A percentile compares a stretch with the other conserved stretches of the same genome.
Evolutionary conservation across 1,139 yeast genomes (phyloP).

Genomic region (Arxiozyma slooffiae): DNA sequence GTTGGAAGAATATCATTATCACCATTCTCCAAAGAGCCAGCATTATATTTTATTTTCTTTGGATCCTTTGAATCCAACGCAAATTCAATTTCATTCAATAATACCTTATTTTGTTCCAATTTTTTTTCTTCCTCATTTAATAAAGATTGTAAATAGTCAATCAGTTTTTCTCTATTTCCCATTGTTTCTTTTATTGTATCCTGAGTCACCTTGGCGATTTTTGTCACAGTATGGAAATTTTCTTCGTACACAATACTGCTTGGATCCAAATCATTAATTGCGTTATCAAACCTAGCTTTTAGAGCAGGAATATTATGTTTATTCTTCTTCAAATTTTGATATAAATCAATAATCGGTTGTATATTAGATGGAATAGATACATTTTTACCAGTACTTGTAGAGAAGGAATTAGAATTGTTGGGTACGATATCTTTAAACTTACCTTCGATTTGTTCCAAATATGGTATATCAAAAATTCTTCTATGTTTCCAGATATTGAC

Average conservation of each 20-base stretch:
- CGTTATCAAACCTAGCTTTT: slow-evolving; percentile 25
- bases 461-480: slow-evolving; percentile 37
- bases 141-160: slow-evolving; percentile 14
- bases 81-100: slow-evolving; percentile 23
- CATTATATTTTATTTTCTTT: slow-evolving; percentile 11
- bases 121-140: slow-evolving; percentile 17
- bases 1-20: slow-evolving; percentile 17
- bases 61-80: slow-evolving; percentile 24
- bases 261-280: slow-evolving; percentile 24
- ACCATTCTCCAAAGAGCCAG: slow-evolving; percentile 14
- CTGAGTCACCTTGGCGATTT: slow-evolving; percentile 22
- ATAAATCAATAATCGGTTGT: slow-evolving; percentile 12
- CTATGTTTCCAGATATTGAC: slow-evolving; percentile 73
- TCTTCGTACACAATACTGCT: slow-evolving; percentile 24
- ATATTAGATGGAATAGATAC: slow-evolving; percentile 14
- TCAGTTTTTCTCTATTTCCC: slow-evolving; percentile 14
- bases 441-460: slow-evolving; percentile 10
- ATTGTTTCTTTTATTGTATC: slow-evolving; percentile 18
- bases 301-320: slow-evolving; percentile 17
- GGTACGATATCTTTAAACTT: background rate
- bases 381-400: background rate
- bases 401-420: background rate
- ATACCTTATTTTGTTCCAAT: slow-evolving; percentile 19
- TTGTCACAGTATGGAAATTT: slow-evolving; percentile 22
- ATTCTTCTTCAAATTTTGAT: slow-evolving; percentile 14